Conservation (phyloP, 345 rosid species). For the Syzygium aromaticum region DNA sequence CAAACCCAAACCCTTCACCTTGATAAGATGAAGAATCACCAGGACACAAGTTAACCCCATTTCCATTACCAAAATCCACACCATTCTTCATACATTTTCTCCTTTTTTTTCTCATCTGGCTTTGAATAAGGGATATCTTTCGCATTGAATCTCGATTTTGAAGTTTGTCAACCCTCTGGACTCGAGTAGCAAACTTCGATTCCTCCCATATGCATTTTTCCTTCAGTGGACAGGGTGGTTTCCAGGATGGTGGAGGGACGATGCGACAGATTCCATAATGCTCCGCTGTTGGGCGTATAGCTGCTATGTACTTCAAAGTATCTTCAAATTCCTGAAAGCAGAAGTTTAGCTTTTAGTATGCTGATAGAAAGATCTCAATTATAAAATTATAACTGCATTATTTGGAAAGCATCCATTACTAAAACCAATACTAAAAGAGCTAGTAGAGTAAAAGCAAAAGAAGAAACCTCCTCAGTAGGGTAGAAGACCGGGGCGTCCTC, state of each 20-base stretch:
- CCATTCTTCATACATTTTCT: constrained; percentile 67
- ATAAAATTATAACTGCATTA: not conserved
- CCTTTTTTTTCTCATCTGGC: constrained; percentile 55
- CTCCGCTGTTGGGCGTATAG: constrained; percentile 80
- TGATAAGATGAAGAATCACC: constrained; percentile 34
- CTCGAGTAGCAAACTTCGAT: constrained; percentile 79
- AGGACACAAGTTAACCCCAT: constrained; percentile 24
- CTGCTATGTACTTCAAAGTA: constrained; percentile 75
- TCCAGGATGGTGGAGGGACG: constrained; percentile 97
- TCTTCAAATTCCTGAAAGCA: constrained; percentile 85
- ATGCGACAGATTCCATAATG: constrained; percentile 94
- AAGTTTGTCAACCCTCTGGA: constrained; percentile 93
- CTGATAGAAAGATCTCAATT: not conserved
- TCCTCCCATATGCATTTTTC: constrained; percentile 69
- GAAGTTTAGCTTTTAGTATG: not conserved
- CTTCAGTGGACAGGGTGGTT: constrained; percentile 84
- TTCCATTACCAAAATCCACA: constrained; percentile 35
- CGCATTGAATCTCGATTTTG: constrained; percentile 82
- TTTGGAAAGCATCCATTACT: constrained; percentile 2
- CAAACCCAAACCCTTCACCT: constrained; percentile 86
- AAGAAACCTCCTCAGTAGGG: constrained; percentile 83
- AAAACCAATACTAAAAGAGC: not conserved
- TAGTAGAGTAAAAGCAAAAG: constrained; percentile 5
- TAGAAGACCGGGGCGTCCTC: constrained; percentile 87
- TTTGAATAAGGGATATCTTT: constrained; percentile 46